Conservation (phyloP, 1,284 basidiomycete species). For the Microbotryum violaceum region DNA sequence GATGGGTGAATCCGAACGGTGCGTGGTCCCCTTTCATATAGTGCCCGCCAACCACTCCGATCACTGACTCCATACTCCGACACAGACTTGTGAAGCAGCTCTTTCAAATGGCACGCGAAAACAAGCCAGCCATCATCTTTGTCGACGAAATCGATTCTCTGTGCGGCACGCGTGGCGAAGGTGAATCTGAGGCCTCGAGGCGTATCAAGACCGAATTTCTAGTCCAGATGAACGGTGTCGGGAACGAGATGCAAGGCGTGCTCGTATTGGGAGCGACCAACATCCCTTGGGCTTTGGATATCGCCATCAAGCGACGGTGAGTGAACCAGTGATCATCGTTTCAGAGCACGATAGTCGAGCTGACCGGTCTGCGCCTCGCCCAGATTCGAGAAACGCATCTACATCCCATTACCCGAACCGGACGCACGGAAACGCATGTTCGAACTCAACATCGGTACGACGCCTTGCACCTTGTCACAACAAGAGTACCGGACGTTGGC, state of each 20-base stretch:
- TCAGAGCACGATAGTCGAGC: neutral
- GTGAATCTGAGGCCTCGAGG: constrained; percentile 88
- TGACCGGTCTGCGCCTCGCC: neutral
- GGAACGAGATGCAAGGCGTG: constrained; percentile 93
- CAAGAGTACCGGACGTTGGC: constrained; percentile 79
- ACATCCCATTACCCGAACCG: constrained; percentile 89
- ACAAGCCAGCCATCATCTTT: constrained; percentile 96
- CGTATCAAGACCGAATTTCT: constrained; percentile 98
- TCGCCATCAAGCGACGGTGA: constrained; percentile 90
- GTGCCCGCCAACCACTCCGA: neutral
- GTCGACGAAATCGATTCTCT: constrained; percentile 98
- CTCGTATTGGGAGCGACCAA: constrained; percentile 99
- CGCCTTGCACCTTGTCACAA: constrained; percentile 71
- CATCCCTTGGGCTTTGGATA: constrained; percentile 94
- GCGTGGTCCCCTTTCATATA: constrained; percentile 35
- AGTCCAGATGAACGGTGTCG: constrained; percentile 92
- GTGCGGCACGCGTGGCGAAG: constrained; percentile 88
- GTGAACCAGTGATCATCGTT: constrained; percentile 25
- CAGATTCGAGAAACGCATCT: constrained; percentile 78
- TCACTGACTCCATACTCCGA: neutral
- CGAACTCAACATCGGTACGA: constrained; percentile 88
- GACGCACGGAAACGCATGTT: constrained; percentile 95
- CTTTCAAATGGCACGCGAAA: constrained; percentile 91
- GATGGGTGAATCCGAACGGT: constrained; percentile 98
- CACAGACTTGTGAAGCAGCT: constrained; percentile 89